A percentile compares a stretch with the other conserved stretches of the same genome.
Evolutionary conservation across 176 grass and related monocot genomes (phyloP).

Genomic region (Rhynchospora breviuscula): DNA sequence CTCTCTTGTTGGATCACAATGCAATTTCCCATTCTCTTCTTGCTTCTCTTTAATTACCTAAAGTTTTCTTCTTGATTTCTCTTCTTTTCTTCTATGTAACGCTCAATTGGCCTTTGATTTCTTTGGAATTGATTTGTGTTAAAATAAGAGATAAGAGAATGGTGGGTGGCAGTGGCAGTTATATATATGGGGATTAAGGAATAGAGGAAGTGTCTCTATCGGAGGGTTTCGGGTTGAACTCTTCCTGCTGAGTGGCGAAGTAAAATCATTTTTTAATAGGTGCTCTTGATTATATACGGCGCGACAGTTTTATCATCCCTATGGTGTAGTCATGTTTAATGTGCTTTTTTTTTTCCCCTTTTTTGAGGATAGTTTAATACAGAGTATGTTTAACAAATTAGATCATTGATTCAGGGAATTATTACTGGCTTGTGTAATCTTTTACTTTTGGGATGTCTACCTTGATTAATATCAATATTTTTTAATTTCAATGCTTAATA

Average conservation of each 20-base stretch:
- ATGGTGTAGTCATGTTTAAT: background rate
- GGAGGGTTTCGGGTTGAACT: slow-evolving; percentile 3
- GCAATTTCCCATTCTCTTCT: slow-evolving; percentile 21
- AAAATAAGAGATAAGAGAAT: background rate
- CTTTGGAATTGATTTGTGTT: background rate
- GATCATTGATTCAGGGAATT: too few species aligned
- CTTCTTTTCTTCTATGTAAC: background rate
- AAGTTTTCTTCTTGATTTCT: too few species aligned
- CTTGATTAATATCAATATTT: too few species aligned
- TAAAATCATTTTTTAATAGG: background rate
- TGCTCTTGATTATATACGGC: background rate
- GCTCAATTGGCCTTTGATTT: background rate
- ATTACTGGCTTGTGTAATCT: too few species aligned
- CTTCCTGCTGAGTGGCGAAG: background rate
- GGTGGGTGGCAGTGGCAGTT: background rate
- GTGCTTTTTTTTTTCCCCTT: background rate
- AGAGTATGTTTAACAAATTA: too few species aligned
- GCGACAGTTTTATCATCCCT: background rate
- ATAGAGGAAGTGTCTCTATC: slow-evolving; percentile 11
- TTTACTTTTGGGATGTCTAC: too few species aligned
- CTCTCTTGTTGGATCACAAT: slow-evolving; percentile 22
- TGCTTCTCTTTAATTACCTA: background rate
- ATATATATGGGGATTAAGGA: slow-evolving; percentile 5
- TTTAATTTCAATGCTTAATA: too few species aligned
- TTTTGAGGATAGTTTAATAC: background rate